Evolutionary conservation across 257 asterid species (phyloP).

Genomic region (Phtheirospermum japonicum): DNA sequence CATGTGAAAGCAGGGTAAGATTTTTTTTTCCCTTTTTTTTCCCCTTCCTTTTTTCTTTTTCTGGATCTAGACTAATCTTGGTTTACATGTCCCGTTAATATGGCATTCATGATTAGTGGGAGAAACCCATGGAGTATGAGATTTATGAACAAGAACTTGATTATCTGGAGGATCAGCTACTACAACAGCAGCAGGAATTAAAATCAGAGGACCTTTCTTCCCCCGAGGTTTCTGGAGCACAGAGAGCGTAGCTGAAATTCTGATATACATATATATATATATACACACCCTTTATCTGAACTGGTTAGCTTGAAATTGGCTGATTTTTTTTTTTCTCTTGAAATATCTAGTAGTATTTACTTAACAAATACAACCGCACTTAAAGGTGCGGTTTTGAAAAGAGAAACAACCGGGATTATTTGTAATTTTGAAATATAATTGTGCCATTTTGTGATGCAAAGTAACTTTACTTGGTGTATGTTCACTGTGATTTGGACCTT

Average conservation of each 20-base stretch:
- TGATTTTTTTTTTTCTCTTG: too few species aligned
- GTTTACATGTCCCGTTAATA: conserved; percentile 23
- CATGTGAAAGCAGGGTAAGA: conserved; percentile 78
- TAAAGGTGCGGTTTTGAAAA: too few species aligned
- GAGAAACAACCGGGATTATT: too few species aligned
- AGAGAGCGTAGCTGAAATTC: conserved; percentile 1
- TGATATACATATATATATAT: too few species aligned
- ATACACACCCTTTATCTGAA: too few species aligned
- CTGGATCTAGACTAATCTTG: conserved; percentile 13
- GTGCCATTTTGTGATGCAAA: too few species aligned
- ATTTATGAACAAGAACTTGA: conserved; percentile 57
- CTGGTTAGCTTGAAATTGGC: too few species aligned
- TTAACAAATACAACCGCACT: too few species aligned
- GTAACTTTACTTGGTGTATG: too few species aligned
- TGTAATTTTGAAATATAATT: too few species aligned
- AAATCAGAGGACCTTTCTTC: conserved; percentile 32
- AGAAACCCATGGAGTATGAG: conserved; percentile 73
- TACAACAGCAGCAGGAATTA: conserved; percentile 38
- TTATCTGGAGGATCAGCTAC: conserved; percentile 39
- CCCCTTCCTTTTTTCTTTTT: background rate
- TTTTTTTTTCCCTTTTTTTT: background rate
- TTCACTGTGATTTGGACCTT: too few species aligned
- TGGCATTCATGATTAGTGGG: conserved; percentile 65
- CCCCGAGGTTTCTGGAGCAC: conserved; percentile 38
- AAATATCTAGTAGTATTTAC: too few species aligned